A percentile compares a stretch with the other conserved stretches of the same genome.
Conservation (phyloP, 345 rosid genomes). For the Clausena lansium region DNA sequence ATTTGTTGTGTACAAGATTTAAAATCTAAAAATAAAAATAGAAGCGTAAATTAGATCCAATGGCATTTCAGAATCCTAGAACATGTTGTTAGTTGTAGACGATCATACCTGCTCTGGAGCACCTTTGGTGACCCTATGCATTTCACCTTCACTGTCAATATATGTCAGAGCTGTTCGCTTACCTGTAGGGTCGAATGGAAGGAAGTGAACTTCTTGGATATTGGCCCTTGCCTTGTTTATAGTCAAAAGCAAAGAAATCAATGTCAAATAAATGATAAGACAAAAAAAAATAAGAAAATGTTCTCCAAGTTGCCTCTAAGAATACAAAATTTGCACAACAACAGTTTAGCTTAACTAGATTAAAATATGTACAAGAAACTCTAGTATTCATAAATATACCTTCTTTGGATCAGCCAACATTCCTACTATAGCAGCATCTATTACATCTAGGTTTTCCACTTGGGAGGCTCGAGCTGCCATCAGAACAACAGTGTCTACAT, state of each 20-base stretch:
- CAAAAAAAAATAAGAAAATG: background rate
- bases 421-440: conserved; percentile 61
- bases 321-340: background rate
- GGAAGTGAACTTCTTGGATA: conserved; percentile 62
- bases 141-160: conserved; percentile 43
- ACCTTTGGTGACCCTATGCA: conserved; percentile 72
- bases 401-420: conserved; percentile 68
- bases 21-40: conserved; percentile 35
- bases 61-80: background rate
- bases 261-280: background rate
- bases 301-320: background rate
- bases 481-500: conserved; percentile 43
- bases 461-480: conserved; percentile 70
- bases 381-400: conserved; percentile 21
- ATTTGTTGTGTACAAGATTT: conserved; percentile 47
- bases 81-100: background rate
- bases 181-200: conserved; percentile 63
- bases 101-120: conserved; percentile 57
- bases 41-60: conserved; percentile 9
- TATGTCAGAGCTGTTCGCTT: conserved; percentile 66
- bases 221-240: conserved; percentile 46
- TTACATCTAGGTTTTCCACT: conserved; percentile 62
- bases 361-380: background rate
- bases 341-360: background rate
- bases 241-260: conserved; percentile 7